Conservation (phyloP, 208 protist species). For the Entamoeba dispar region DNA sequence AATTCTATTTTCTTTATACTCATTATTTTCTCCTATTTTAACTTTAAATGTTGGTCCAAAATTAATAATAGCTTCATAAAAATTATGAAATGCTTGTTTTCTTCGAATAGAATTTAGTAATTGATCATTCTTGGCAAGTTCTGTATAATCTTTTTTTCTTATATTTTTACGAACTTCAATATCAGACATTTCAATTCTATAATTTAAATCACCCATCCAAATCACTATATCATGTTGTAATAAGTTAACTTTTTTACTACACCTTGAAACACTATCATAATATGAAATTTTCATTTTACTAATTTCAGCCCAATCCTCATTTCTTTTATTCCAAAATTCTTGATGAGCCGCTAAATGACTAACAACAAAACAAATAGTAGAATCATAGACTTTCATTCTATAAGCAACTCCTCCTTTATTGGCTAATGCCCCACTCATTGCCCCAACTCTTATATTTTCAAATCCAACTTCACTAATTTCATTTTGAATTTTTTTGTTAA, state of each 20-base stretch:
- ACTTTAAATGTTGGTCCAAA: conserved; percentile 59
- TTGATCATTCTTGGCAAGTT: conserved; percentile 22
- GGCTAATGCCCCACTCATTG: conserved; percentile 37
- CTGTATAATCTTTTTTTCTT: background rate
- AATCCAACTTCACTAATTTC: background rate
- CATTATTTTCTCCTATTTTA: background rate
- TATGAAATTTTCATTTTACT: conserved; percentile 12
- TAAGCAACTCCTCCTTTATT: conserved; percentile 69
- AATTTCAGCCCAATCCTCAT: conserved; percentile 54
- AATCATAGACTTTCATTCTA: conserved; percentile 44
- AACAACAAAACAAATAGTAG: conserved; percentile 58
- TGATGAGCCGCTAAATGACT: conserved; percentile 63
- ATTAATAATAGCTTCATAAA: conserved; percentile 52
- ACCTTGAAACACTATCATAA: background rate
- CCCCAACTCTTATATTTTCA: conserved; percentile 8
- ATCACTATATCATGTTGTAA: conserved; percentile 54
- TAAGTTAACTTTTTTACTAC: background rate
- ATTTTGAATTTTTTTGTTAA: background rate
- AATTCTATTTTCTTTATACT: background rate
- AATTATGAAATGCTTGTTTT: conserved; percentile 17
- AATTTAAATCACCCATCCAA: conserved; percentile 75
- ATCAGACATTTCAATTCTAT: conserved; percentile 50
- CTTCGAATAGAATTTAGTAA: conserved; percentile 35
- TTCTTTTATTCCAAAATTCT: conserved; percentile 44
- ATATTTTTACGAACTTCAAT: background rate